Conservation (phyloP, 768 basidiomycete species). For the Mycena rebaudengoi region DNA sequence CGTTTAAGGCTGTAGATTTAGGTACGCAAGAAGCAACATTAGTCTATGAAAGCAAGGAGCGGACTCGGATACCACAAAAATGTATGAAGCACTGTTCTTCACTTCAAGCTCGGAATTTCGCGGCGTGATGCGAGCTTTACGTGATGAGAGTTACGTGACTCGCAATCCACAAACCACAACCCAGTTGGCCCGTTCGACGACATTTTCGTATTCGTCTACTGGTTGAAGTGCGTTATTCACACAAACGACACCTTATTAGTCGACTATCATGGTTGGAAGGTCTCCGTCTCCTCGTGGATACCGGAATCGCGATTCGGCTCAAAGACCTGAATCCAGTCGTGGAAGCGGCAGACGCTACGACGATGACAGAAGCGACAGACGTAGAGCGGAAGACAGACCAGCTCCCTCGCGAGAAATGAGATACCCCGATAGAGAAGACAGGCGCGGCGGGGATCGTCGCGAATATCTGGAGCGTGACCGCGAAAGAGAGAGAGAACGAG, state of each 20-base stretch:
- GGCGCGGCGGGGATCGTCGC: slow-evolving; percentile 27
- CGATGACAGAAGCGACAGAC: slow-evolving; percentile 8
- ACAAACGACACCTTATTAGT: too few relatives aligned
- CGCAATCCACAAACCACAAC: too few relatives aligned
- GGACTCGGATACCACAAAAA: too few relatives aligned
- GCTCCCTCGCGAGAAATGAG: slow-evolving; percentile 5
- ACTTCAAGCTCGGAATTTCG: too few relatives aligned
- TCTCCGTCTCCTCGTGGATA: slow-evolving; percentile 21
- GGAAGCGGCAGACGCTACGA: slow-evolving; percentile 21
- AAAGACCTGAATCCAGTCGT: slow-evolving; percentile 16
- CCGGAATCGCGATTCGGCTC: slow-evolving; percentile 13
- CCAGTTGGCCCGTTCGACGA: too few relatives aligned
- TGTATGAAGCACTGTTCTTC: too few relatives aligned
- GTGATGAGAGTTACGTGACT: too few relatives aligned
- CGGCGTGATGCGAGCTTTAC: too few relatives aligned
- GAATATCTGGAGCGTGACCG: slow-evolving; percentile 48
- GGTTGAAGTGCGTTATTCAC: not conserved
- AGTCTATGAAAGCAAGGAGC: too few relatives aligned
- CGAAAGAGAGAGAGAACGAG: slow-evolving; percentile 52
- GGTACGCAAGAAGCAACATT: too few relatives aligned
- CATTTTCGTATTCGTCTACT: not conserved
- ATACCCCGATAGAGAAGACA: not conserved
- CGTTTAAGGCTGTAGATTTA: too few relatives aligned
- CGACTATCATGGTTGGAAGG: slow-evolving; percentile 10
- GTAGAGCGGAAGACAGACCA: slow-evolving; percentile 15